These are phyloP conservation scores for Trypanosoma mega DNA, from an alignment of 208 protist species.

Conservation along the genomic window DNA sequence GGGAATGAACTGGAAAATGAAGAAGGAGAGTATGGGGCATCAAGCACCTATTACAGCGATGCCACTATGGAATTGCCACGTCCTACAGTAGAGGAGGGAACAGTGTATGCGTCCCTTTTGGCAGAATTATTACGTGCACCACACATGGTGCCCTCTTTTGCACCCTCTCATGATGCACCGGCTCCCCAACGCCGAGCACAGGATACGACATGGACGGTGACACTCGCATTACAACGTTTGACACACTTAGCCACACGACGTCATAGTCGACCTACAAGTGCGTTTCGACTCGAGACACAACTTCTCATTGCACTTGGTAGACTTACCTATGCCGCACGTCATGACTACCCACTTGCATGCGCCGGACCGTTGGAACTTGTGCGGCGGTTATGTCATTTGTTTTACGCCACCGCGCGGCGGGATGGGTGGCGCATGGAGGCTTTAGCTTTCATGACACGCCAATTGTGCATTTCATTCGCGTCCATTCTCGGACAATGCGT, in stretches of 20 bases:
- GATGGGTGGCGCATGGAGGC: conserved; percentile 72
- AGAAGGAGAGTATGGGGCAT: background rate
- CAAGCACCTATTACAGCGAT: background rate
- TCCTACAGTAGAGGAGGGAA: conserved; percentile 25
- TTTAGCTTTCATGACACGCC: conserved; percentile 43
- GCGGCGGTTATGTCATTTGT: conserved; percentile 52
- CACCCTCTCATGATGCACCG: conserved; percentile 20
- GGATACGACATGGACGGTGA: conserved; percentile 1
- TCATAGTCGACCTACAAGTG: conserved; percentile 42
- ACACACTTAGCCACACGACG: conserved; percentile 28
- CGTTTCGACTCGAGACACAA: conserved; percentile 52
- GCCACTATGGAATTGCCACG: no score
- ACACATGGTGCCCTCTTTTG: conserved; percentile 25
- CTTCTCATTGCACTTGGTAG: conserved; percentile 44
- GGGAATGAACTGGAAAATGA: no score
- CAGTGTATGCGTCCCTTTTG: conserved; percentile 23
- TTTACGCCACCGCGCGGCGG: conserved; percentile 45
- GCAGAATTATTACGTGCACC: conserved; percentile 26
- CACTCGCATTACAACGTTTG: conserved; percentile 24
- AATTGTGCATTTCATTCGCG: conserved; percentile 41
- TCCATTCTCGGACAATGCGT: conserved; percentile 41
- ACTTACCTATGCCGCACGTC: conserved; percentile 28
- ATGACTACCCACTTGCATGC: conserved; percentile 49
- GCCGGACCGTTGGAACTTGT: conserved; percentile 37
- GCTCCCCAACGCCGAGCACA: background rate